These are phyloP conservation scores for Cucurbitaria berberidis DNA, from an alignment of 2,329 filamentous ascomycete genomes.

Conservation along the genomic window DNA sequence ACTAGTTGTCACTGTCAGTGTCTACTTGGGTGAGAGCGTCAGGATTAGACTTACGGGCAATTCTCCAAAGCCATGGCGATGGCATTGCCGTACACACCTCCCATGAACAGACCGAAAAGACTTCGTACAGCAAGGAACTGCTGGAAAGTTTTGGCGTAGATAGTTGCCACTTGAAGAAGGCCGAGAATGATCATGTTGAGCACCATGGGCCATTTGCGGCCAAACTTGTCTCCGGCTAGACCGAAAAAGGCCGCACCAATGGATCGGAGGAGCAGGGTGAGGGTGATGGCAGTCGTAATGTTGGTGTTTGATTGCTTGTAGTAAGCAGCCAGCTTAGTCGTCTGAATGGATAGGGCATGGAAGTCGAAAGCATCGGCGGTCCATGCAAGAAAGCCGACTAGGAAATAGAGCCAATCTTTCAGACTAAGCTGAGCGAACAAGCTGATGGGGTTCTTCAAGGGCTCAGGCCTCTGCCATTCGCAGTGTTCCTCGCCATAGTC, in stretches of 20 bases:
- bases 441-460: conserved; percentile 72
- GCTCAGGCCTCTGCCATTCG: conserved; percentile 72
- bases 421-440: conserved; percentile 68
- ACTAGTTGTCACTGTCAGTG: conserved; percentile 28
- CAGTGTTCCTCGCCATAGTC: conserved; percentile 67
- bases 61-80: conserved; percentile 81
- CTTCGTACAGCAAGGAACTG: conserved; percentile 77
- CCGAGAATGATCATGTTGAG: conserved; percentile 77
- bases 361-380: conserved; percentile 85
- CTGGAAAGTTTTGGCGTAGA: conserved; percentile 73
- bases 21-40: conserved; percentile 20
- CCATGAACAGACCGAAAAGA: conserved; percentile 80
- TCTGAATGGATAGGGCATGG: conserved; percentile 80
- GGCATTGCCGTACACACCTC: conserved; percentile 79
- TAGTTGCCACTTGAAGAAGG: conserved; percentile 76
- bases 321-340: conserved; percentile 69
- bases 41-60: conserved; percentile 59
- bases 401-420: conserved; percentile 75
- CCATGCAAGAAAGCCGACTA: conserved; percentile 78
- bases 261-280: conserved; percentile 76
- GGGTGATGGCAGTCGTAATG: conserved; percentile 75
- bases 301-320: conserved; percentile 68
- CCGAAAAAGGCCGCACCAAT: conserved; percentile 79
- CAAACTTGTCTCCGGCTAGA: conserved; percentile 77
- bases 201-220: conserved; percentile 85